phyloP scores from a whole-genome alignment of 495 filamentous ascomycete genomes.

The Penicillium maclennaniae region DNA sequence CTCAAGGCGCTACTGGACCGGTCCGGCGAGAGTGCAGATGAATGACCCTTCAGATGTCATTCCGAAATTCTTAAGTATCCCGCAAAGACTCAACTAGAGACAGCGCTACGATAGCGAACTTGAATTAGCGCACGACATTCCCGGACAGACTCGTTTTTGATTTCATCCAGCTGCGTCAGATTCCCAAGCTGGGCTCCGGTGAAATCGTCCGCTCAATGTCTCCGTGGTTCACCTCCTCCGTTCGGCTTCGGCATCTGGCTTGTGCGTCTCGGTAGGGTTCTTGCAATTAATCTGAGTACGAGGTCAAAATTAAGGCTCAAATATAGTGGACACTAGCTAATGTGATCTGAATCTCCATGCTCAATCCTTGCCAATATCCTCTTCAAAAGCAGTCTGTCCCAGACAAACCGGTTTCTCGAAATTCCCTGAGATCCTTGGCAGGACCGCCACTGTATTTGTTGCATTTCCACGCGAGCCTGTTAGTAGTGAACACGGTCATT shows the following conservation, averaged over 20 bases:
- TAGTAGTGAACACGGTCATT: conserved; percentile 4
- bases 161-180: neutral
- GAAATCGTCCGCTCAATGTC: neutral
- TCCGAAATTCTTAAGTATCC: neutral
- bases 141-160: conserved; percentile 1
- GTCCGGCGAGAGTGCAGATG: neutral
- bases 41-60: conserved; percentile 1
- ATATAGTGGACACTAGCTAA: neutral
- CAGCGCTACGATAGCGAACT: neutral
- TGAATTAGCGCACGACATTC: conserved; percentile 2
- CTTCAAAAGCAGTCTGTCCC: neutral
- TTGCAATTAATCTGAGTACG: conserved; percentile 3
- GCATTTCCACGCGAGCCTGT: neutral
- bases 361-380: neutral
- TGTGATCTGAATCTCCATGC: neutral
- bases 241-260: conserved; percentile 6
- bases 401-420: neutral
- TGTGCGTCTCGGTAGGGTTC: neutral
- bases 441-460: neutral
- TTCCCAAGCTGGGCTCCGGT: neutral
- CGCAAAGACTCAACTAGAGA: neutral
- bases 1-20: conserved; percentile 3
- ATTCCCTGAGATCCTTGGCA: neutral
- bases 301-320: conserved; percentile 2
- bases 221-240: neutral